Conservation (phyloP, 805 yeast genomes). For the Pachysolen tannophilus region DNA sequence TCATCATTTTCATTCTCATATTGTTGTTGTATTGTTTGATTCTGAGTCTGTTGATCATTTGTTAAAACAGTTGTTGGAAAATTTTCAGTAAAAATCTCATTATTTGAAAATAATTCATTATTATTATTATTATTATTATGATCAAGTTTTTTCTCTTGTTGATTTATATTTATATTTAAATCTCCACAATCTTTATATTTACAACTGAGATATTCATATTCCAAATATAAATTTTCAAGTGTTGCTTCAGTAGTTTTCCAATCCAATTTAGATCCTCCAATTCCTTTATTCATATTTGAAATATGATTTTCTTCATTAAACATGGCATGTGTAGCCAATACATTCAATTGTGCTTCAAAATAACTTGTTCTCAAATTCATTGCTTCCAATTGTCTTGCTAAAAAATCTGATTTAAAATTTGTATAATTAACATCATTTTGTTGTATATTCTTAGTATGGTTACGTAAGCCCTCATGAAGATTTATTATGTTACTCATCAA, state of each 20-base stretch:
- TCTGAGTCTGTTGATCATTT: neutral
- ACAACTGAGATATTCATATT: conserved; percentile 24
- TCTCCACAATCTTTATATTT: conserved; percentile 2
- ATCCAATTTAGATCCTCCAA: conserved; percentile 18
- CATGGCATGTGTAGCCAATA: conserved; percentile 15
- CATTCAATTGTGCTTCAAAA: conserved; percentile 24
- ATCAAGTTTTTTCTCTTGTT: neutral
- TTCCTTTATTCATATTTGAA: conserved; percentile 15
- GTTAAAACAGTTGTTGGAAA: conserved; percentile 7
- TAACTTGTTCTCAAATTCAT: conserved; percentile 24
- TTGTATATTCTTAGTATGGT: neutral
- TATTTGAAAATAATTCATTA: no score
- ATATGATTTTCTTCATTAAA: conserved; percentile 7
- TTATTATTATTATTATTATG: neutral
- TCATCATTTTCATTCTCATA: neutral
- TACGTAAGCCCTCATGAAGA: conserved; percentile 4
- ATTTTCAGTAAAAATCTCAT: no score
- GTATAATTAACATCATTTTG: conserved; percentile 1
- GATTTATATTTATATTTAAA: no score
- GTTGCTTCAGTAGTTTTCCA: conserved; percentile 40
- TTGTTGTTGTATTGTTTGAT: no score
- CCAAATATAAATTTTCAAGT: conserved; percentile 32
- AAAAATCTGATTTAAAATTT: conserved; percentile 11
- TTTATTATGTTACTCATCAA: conserved; percentile 7
- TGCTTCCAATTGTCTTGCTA: no score